phyloP scores from a whole-genome alignment of 768 basidiomycete genomes.

The Lentinula sp. region DNA sequence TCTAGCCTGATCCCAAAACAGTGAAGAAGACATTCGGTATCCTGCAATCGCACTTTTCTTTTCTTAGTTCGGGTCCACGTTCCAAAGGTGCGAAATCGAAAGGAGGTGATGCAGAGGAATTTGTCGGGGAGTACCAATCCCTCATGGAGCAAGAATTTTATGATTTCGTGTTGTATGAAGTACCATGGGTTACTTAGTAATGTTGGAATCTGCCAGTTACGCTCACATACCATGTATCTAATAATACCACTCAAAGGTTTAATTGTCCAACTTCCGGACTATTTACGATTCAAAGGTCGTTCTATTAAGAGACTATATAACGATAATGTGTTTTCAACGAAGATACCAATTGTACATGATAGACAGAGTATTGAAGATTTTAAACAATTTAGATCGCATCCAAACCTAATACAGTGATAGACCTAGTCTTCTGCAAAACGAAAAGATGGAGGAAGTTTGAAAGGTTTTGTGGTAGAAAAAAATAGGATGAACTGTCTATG shows the following conservation, averaged over 20 bases:
- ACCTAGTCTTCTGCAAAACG: not conserved
- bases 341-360: constrained; percentile 4
- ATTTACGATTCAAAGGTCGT: not conserved
- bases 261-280: too few species aligned
- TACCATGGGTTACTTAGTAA: constrained; percentile 80
- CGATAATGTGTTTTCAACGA: not conserved
- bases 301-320: constrained; percentile 6
- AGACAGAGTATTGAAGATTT: not conserved
- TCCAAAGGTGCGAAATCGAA: constrained; percentile 47
- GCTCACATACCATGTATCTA: too few species aligned
- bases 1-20: constrained; percentile 80
- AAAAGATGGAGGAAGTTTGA: too few species aligned
- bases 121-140: constrained; percentile 86
- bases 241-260: too few species aligned
- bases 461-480: not conserved
- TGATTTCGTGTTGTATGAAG: constrained; percentile 91
- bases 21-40: constrained; percentile 71
- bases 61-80: constrained; percentile 69
- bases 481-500: not conserved
- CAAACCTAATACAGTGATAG: not conserved
- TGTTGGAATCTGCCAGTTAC: not conserved
- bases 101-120: constrained; percentile 51
- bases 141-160: constrained; percentile 95
- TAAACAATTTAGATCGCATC: constrained; percentile 5
- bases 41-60: constrained; percentile 74